Base-by-base conservation (phyloP, 495 filamentous ascomycete species). In the Penicillium mononematosum region DNA sequence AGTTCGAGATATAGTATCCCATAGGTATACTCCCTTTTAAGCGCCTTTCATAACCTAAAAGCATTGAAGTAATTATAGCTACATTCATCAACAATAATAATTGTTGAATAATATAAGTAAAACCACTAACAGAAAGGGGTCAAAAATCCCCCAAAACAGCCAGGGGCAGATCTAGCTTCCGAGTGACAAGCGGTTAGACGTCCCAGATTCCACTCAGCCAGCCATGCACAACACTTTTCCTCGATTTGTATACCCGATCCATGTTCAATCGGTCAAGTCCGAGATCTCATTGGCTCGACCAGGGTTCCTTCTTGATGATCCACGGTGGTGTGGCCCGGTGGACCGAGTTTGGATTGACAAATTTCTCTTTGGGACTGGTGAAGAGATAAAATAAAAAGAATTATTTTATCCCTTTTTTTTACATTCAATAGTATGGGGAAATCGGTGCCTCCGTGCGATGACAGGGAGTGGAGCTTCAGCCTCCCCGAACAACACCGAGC, bases 221-320 rank as follows among this genome's bases (percentile, higher is more conserved):
- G 66, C 66, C 66, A 69, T 69, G 66, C 66, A 69, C 59, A 51
- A 69, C 66, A 69, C 66, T 47, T 45, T 47, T 45, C 10, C 38
- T 52, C 56, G 61, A 64, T 64, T 64, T 12, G 27, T 43, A 10
- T 24, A 4, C 44, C 43, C 61, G 66, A 69, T 69, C 55, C 25
- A 50, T 36, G 43, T 51, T 11, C 50, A 38, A 66, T 68, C 65
- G 58, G 32, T 16, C 63, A 47, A 17, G 0, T 25, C 17, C 20
- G 19, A 19, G 8, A 19, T n/a, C 3, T 53, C n/a, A 67, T 66
- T 69, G 64, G 63, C 22, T n/a, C 39, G 16, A 67, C 62, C 63
- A 55, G 39, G 12, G 31, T 47, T 22, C n/a, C 32, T 50, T 27
- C 48, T 43, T 25, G 9, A 39, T 38, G 55, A 46, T 47, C 55